Percentiles rank a stretch among this genome's conserved stretches.
Evolutionary conservation across 352 stramenopile genomes (phyloP).

Genomic region (Bremia lactucae): DNA sequence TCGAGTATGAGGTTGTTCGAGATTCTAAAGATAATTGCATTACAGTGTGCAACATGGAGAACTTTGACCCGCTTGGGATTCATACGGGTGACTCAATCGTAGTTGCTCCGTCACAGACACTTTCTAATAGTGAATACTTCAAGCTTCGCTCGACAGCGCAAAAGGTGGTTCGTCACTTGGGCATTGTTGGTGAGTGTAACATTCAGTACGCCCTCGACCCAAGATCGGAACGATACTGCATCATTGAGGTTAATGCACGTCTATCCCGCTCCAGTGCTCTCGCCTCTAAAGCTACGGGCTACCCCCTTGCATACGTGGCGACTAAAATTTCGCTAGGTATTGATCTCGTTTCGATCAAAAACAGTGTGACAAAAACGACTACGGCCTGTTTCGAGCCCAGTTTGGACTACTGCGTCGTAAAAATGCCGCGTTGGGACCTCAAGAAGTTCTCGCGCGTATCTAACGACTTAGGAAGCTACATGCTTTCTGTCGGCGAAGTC

Average conservation of each 20-base stretch:
- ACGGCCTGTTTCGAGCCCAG: conserved; percentile 96
- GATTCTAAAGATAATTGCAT: conserved; percentile 95
- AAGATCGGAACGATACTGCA: conserved; percentile 92
- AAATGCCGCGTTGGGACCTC: conserved; percentile 96
- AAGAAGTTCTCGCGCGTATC: conserved; percentile 93
- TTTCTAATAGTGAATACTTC: conserved; percentile 95
- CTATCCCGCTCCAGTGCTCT: conserved; percentile 95
- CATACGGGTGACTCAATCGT: conserved; percentile 98
- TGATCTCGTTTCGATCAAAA: conserved; percentile 91
- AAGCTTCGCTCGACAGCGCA: conserved; percentile 95
- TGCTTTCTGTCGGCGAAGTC: conserved; percentile 96
- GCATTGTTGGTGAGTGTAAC: conserved; percentile 97
- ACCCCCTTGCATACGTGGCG: conserved; percentile 96
- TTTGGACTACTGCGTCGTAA: conserved; percentile 95
- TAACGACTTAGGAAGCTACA: conserved; percentile 91
- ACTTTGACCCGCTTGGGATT: conserved; percentile 95
- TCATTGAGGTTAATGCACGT: conserved; percentile 98
- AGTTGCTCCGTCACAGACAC: conserved; percentile 93
- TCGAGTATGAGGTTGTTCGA: conserved; percentile 97
- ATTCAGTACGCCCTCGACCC: conserved; percentile 98
- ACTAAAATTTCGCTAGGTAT: conserved; percentile 95
- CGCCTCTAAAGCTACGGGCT: conserved; percentile 97
- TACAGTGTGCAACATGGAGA: conserved; percentile 98
- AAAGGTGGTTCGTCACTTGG: conserved; percentile 93
- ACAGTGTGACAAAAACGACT: conserved; percentile 93